Conservation (phyloP, 345 rosid genomes). For the Anastatica hierochuntica region DNA sequence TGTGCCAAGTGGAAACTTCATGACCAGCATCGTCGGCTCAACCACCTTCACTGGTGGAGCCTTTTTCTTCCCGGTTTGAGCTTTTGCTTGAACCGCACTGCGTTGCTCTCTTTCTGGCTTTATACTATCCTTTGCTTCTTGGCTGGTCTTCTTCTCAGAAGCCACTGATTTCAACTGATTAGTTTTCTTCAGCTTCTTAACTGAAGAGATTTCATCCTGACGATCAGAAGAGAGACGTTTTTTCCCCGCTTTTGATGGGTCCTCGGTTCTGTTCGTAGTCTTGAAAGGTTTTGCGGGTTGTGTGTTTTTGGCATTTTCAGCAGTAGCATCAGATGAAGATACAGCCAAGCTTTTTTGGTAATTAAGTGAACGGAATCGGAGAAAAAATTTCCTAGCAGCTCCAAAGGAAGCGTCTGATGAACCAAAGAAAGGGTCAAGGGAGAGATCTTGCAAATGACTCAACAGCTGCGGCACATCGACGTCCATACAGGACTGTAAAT, state of each 20-base stretch:
- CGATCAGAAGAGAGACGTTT: slow-evolving; percentile 79
- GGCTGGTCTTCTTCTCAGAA: slow-evolving; percentile 50
- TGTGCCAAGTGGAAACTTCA: slow-evolving; percentile 85
- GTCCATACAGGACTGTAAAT: slow-evolving; percentile 25
- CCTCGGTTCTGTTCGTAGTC: slow-evolving; percentile 37
- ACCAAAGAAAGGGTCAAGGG: slow-evolving; percentile 63
- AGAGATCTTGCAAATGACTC: slow-evolving; percentile 62
- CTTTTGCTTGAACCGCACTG: slow-evolving; percentile 25
- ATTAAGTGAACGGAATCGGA: slow-evolving; percentile 60
- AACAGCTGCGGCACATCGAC: slow-evolving; percentile 45
- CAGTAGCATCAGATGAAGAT: slow-evolving; percentile 31
- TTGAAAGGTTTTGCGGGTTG: slow-evolving; percentile 43
- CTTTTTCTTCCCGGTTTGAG: slow-evolving; percentile 37
- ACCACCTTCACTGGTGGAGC: slow-evolving; percentile 41
- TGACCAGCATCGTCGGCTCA: slow-evolving; percentile 96
- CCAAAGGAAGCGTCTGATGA: slow-evolving; percentile 35
- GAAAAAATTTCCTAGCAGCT: slow-evolving; percentile 44
- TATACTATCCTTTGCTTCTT: slow-evolving; percentile 32
- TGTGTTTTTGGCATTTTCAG: slow-evolving; percentile 34
- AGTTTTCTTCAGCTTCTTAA: slow-evolving; percentile 66
- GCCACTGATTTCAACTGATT: slow-evolving; percentile 45
- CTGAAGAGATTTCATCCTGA: slow-evolving; percentile 64
- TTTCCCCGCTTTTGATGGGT: slow-evolving; percentile 55
- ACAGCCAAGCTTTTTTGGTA: slow-evolving; percentile 71
- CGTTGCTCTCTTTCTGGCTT: slow-evolving; percentile 36